Evolutionary conservation across 1,284 basidiomycete species (phyloP).

Genomic region (Pseudozyma hubeiensis): DNA sequence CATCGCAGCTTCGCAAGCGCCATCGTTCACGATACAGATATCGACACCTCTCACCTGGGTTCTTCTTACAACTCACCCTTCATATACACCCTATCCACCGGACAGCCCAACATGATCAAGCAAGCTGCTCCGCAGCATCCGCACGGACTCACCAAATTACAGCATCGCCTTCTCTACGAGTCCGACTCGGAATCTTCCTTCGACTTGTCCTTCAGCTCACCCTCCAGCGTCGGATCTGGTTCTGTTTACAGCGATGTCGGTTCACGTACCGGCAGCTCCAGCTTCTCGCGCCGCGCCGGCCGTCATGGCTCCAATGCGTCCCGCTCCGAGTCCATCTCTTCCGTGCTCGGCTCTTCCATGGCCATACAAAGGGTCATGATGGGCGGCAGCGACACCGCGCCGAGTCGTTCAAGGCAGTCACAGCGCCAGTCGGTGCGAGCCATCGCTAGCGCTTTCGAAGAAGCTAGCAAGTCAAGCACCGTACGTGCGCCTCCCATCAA

Average conservation of each 20-base stretch:
- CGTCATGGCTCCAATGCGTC: constrained; percentile 10
- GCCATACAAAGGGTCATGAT: constrained; percentile 40
- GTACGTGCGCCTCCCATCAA: constrained; percentile 2
- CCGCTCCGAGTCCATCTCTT: constrained; percentile 35
- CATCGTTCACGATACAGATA: constrained; percentile 6
- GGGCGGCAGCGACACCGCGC: constrained; percentile 9
- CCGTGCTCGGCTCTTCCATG: constrained; percentile 30
- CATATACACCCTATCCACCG: constrained; percentile 10
- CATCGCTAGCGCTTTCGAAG: constrained; percentile 30
- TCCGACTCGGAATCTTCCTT: constrained; percentile 43
- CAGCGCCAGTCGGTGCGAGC: constrained; percentile 32
- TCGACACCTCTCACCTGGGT: constrained; percentile 8
- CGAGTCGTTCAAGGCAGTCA: constrained; percentile 1
- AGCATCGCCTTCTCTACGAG: constrained; percentile 52
- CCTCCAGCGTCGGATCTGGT: constrained; percentile 27
- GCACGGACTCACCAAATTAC: constrained; percentile 37
- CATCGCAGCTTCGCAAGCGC: constrained; percentile 16
- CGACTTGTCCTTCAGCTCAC: constrained; percentile 40
- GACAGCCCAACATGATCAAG: constrained; percentile 39
- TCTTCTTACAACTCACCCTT: constrained; percentile 20
- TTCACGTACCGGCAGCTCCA: constrained; percentile 24
- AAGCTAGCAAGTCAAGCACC: constrained; percentile 2
- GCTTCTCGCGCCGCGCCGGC: constrained; percentile 7
- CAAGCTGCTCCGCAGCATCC: constrained; percentile 40
- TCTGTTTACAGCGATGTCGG: constrained; percentile 45